These are phyloP conservation scores for Aspergillus sergii DNA, from an alignment of 2,329 filamentous ascomycete genomes.

Conservation along the genomic window DNA sequence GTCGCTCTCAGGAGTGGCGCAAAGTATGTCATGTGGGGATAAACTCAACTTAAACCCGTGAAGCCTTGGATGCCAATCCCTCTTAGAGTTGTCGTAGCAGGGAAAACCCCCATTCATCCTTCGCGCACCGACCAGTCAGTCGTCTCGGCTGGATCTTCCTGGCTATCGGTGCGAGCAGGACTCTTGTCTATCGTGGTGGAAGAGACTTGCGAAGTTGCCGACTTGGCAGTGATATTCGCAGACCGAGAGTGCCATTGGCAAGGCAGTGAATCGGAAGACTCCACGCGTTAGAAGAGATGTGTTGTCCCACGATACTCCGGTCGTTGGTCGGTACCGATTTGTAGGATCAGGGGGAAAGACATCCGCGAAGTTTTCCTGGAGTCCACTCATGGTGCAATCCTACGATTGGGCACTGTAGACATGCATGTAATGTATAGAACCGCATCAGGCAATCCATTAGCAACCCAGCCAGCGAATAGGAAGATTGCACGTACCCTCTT, in stretches of 20 bases:
- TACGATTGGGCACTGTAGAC: neutral
- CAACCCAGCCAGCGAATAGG: neutral
- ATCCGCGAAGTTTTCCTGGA: neutral
- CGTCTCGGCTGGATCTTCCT: neutral
- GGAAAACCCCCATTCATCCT: neutral
- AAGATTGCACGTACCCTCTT: neutral
- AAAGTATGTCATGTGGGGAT: neutral
- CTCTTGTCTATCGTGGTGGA: neutral
- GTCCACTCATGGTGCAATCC: neutral
- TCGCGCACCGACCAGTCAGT: neutral
- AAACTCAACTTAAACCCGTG: neutral
- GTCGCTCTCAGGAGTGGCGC: neutral
- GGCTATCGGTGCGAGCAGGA: neutral
- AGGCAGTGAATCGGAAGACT: neutral
- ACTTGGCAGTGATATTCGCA: neutral
- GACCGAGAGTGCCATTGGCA: neutral
- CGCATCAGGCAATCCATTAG: neutral
- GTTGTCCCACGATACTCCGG: neutral
- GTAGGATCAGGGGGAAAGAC: neutral
- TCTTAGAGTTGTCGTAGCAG: neutral
- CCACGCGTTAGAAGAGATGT: neutral
- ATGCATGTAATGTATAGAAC: slow-evolving; percentile 4
- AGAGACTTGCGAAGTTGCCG: neutral
- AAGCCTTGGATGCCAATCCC: neutral
- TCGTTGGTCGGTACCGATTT: neutral